Percentiles rank a stretch among this genome's conserved stretches.
phyloP scores from a whole-genome alignment of 768 basidiomycete species.

The Tylopilus cervinicoccineus region DNA sequence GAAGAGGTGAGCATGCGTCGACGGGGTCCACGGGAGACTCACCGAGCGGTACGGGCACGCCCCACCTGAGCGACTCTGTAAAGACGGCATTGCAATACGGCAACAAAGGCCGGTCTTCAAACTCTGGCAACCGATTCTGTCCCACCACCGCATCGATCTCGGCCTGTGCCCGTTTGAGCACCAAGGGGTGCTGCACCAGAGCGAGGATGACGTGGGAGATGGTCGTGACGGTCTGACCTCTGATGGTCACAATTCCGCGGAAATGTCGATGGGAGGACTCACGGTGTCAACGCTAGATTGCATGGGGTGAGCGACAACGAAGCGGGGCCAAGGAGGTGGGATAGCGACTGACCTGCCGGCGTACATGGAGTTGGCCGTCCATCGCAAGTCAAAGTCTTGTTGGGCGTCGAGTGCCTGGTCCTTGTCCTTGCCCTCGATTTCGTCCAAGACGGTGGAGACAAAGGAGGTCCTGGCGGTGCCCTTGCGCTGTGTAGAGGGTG shows the following conservation, averaged over 20 bases:
- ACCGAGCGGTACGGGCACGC: slow-evolving; percentile 56
- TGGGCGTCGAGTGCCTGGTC: slow-evolving; percentile 14
- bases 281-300: slow-evolving; percentile 61
- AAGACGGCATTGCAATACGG: slow-evolving; percentile 59
- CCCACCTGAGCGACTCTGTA: slow-evolving; percentile 54
- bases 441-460: slow-evolving; percentile 50
- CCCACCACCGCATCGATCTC: slow-evolving; percentile 57
- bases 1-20: not conserved
- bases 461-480: slow-evolving; percentile 40
- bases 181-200: slow-evolving; percentile 59
- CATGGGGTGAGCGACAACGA: not conserved
- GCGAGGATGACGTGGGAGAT: slow-evolving; percentile 60
- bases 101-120: slow-evolving; percentile 50
- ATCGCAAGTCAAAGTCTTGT: slow-evolving; percentile 67
- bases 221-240: slow-evolving; percentile 43
- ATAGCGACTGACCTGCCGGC: slow-evolving; percentile 29
- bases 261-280: slow-evolving; percentile 4
- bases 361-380: slow-evolving; percentile 86
- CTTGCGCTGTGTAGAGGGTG: slow-evolving; percentile 23
- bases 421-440: not conserved
- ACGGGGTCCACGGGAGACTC: slow-evolving; percentile 12
- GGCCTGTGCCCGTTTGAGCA: slow-evolving; percentile 52
- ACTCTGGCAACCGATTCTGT: slow-evolving; percentile 49
- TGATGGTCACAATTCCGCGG: not conserved
- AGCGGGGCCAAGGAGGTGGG: not conserved